phyloP scores from a whole-genome alignment of 2,329 filamentous ascomycete species.

The Fusarium xylarioides region DNA sequence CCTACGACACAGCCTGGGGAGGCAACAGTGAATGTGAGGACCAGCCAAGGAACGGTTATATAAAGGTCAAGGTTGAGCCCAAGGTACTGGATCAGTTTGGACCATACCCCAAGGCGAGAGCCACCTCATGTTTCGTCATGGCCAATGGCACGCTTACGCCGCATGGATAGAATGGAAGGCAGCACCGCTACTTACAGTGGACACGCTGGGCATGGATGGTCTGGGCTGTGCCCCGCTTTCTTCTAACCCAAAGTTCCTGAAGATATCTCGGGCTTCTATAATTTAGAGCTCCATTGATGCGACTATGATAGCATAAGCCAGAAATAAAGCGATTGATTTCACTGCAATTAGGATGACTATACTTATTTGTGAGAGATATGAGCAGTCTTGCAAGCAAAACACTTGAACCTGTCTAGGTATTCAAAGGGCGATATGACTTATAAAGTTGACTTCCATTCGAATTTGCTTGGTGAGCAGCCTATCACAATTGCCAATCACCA shows the following conservation, averaged over 20 bases:
- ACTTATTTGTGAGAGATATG: background rate
- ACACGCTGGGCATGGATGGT: conserved; percentile 13
- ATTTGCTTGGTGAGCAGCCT: background rate
- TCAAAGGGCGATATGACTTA: background rate
- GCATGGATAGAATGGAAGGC: conserved; percentile 36
- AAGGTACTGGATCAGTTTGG: conserved; percentile 18
- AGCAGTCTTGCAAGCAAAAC: background rate
- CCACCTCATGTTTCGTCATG: conserved; percentile 43
- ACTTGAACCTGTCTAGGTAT: background rate
- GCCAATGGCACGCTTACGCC: conserved; percentile 37
- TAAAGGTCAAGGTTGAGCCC: conserved; percentile 19
- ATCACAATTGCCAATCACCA: conserved; percentile 3
- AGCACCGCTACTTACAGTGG: conserved; percentile 35
- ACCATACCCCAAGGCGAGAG: conserved; percentile 24
- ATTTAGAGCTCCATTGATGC: background rate
- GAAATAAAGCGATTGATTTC: background rate
- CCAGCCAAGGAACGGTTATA: background rate
- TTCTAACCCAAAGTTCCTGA: conserved; percentile 18
- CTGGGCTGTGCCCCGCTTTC: conserved; percentile 31
- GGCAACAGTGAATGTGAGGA: background rate
- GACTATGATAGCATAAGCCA: background rate
- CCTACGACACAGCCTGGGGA: background rate
- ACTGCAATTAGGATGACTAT: background rate
- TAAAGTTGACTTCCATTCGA: background rate
- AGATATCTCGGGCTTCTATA: background rate